Conservation (phyloP, 1,284 basidiomycete species). For the Chondrostereum purpureum region DNA sequence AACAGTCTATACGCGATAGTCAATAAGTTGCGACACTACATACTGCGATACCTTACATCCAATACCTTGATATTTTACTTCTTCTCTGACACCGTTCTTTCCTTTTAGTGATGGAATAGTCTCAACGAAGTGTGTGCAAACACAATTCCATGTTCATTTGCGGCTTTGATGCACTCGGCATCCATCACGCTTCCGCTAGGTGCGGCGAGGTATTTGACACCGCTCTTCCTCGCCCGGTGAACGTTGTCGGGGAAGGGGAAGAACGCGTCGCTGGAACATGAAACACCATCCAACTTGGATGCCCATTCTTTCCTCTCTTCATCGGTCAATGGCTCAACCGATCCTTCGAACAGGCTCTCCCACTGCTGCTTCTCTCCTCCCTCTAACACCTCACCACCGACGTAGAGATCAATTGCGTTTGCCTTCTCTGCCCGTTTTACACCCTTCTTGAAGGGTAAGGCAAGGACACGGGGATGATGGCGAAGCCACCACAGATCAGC, state of each 20-base stretch:
- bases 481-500: constrained; percentile 99
- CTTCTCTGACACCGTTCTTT: too few relatives aligned
- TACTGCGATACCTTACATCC: too few relatives aligned
- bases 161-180: constrained; percentile 88
- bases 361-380: constrained; percentile 87
- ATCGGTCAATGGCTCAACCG: constrained; percentile 63
- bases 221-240: constrained; percentile 86
- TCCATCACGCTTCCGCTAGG: constrained; percentile 98
- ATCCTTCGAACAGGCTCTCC: constrained; percentile 81
- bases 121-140: constrained; percentile 82
- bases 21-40: too few relatives aligned
- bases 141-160: constrained; percentile 85
- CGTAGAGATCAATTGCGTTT: constrained; percentile 97
- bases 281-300: constrained; percentile 72
- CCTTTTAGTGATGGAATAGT: constrained; percentile 71
- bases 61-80: not conserved
- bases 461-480: constrained; percentile 89
- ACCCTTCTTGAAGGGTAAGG: constrained; percentile 94
- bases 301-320: constrained; percentile 76
- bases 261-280: constrained; percentile 95
- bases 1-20: too few relatives aligned
- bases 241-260: constrained; percentile 99
- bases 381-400: constrained; percentile 85
- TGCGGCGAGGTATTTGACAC: constrained; percentile 89
- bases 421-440: constrained; percentile 97